Percentiles rank a stretch among this genome's conserved stretches.
Evolutionary conservation across 1,284 basidiomycete genomes (phyloP).

Genomic region (Wallemia ichthyophaga): DNA sequence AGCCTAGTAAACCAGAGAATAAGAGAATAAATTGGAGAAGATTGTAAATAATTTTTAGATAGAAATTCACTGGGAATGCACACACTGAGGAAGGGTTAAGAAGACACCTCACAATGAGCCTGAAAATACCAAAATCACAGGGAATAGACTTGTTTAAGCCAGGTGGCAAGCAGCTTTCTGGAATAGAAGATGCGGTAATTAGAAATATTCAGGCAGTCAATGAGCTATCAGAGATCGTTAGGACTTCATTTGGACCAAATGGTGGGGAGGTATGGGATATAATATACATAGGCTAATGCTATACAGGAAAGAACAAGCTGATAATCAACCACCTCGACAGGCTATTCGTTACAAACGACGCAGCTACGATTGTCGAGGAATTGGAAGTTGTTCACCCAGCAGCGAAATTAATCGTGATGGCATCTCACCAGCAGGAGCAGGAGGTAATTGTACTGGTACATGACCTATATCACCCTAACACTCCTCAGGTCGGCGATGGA

Average conservation of each 20-base stretch:
- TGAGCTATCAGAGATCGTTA: slow-evolving; percentile 77
- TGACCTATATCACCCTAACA: not conserved
- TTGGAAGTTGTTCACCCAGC: slow-evolving; percentile 96
- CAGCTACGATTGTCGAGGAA: slow-evolving; percentile 92
- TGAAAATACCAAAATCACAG: slow-evolving; percentile 75
- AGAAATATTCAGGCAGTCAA: slow-evolving; percentile 85
- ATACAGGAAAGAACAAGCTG: slow-evolving; percentile 63
- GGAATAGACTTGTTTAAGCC: slow-evolving; percentile 81
- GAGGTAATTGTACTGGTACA: slow-evolving; percentile 29
- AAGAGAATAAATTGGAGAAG: not conserved
- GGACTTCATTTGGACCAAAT: slow-evolving; percentile 87
- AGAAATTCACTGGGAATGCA: not conserved
- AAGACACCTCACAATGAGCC: slow-evolving; percentile 29
- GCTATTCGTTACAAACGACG: slow-evolving; percentile 93
- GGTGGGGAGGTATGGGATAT: slow-evolving; percentile 23
- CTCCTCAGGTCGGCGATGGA: slow-evolving; percentile 58
- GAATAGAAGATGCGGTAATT: slow-evolving; percentile 71
- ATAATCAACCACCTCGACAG: slow-evolving; percentile 85
- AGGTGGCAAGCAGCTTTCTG: slow-evolving; percentile 71
- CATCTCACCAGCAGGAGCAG: slow-evolving; percentile 76
- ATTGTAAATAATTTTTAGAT: not conserved
- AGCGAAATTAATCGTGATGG: slow-evolving; percentile 89
- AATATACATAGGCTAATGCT: slow-evolving; percentile 1
- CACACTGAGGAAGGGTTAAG: not conserved
- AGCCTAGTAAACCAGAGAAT: not conserved